A percentile compares a stretch with the other conserved stretches of the same genome.
Evolutionary conservation across 805 yeast species (phyloP).

Genomic region (Saturnispora saitoi): DNA sequence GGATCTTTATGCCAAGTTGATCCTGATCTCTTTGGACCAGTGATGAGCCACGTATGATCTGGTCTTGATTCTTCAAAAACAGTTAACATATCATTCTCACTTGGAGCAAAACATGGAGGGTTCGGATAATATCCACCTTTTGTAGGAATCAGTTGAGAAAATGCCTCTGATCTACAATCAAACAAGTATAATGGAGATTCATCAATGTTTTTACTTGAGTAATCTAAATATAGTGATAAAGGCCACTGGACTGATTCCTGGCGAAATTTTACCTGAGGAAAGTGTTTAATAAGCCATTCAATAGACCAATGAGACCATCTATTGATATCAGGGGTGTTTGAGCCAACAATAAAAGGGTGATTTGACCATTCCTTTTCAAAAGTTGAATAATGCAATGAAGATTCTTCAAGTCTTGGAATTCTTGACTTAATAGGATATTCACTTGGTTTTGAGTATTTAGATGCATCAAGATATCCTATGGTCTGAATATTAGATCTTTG

Average conservation of each 20-base stretch:
- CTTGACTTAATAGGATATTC: slow-evolving; percentile 23
- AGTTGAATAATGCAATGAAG: slow-evolving; percentile 31
- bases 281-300: slow-evolving; percentile 38
- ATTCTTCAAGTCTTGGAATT: slow-evolving; percentile 47
- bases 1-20: slow-evolving; percentile 93
- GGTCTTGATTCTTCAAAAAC: slow-evolving; percentile 50
- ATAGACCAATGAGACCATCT: slow-evolving; percentile 65
- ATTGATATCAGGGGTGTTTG: slow-evolving; percentile 13
- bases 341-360: slow-evolving; percentile 46
- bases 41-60: slow-evolving; percentile 85
- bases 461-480: slow-evolving; percentile 11
- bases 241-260: slow-evolving; percentile 87
- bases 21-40: slow-evolving; percentile 77
- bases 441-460: slow-evolving; percentile 6
- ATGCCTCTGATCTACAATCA: slow-evolving; percentile 71
- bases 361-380: slow-evolving; percentile 39
- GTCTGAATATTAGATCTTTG: slow-evolving; percentile 26
- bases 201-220: slow-evolving; percentile 54
- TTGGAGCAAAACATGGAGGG: slow-evolving; percentile 28
- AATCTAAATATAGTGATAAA: slow-evolving; percentile 49
- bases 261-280: slow-evolving; percentile 56
- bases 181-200: slow-evolving; percentile 82
- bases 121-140: slow-evolving; percentile 9
- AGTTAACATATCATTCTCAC: slow-evolving; percentile 38
- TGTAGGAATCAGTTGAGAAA: slow-evolving; percentile 34